phyloP scores from a whole-genome alignment of 2,329 filamentous ascomycete species.

The Fusarium sp. region DNA sequence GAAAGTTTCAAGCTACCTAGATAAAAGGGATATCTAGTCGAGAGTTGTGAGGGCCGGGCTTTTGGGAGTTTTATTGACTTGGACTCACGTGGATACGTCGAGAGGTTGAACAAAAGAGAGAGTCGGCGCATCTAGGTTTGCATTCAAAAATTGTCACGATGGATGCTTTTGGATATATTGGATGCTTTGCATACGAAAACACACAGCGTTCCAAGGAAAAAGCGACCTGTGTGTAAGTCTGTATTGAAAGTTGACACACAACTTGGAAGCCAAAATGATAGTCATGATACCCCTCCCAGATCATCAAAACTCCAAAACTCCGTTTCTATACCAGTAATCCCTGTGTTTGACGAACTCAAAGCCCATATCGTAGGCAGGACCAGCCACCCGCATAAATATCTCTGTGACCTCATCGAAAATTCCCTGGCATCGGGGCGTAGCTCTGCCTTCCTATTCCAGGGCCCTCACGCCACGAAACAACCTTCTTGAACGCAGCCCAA shows the following conservation, averaged over 20 bases:
- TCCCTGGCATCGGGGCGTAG: constrained; percentile 45
- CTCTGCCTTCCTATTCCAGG: constrained; percentile 44
- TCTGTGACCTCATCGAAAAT: constrained; percentile 30
- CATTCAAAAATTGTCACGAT: constrained; percentile 40
- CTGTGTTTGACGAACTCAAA: background rate
- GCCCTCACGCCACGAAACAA: constrained; percentile 53
- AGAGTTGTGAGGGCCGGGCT: constrained; percentile 13
- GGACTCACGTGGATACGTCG: constrained; percentile 32
- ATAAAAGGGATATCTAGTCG: constrained; percentile 5
- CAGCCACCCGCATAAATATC: background rate
- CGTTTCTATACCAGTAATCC: constrained; percentile 6
- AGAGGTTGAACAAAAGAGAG: constrained; percentile 38
- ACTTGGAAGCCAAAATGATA: constrained; percentile 5
- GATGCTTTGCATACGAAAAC: constrained; percentile 11
- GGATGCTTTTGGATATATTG: constrained; percentile 18
- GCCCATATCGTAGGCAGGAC: background rate
- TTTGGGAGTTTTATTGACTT: constrained; percentile 41
- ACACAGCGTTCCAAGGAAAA: background rate
- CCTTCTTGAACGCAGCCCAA: constrained; percentile 64
- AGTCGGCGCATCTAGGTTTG: constrained; percentile 42
- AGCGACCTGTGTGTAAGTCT: background rate
- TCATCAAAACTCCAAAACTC: constrained; percentile 23
- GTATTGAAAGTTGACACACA: constrained; percentile 9
- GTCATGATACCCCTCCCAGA: constrained; percentile 12
- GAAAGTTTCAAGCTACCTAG: constrained; percentile 10